Conservation (phyloP, 1,284 basidiomycete species). For the Microbotryum saponariae region DNA sequence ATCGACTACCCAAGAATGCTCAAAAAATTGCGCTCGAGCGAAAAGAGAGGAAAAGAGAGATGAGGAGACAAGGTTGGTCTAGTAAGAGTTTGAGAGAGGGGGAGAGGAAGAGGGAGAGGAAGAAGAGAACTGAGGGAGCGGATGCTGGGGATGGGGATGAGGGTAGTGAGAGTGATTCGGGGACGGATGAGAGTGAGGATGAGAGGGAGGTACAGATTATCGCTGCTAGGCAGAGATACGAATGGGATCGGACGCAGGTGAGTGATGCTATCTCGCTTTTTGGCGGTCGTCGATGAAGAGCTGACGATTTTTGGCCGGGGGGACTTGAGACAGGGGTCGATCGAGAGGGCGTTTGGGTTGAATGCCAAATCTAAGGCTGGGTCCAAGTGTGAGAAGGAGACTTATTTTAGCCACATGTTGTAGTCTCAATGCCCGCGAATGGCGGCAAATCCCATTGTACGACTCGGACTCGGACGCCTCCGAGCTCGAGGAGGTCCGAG, state of each 20-base stretch:
- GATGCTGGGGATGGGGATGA: background rate
- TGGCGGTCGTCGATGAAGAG: too few relatives aligned
- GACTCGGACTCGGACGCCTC: too few relatives aligned
- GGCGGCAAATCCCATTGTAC: too few relatives aligned
- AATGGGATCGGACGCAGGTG: slow-evolving; percentile 21
- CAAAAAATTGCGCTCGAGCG: slow-evolving; percentile 5
- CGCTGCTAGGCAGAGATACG: slow-evolving; percentile 9
- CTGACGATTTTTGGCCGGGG: too few relatives aligned
- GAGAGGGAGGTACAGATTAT: slow-evolving; percentile 19
- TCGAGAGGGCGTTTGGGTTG: slow-evolving; percentile 5
- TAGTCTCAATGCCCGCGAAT: too few relatives aligned
- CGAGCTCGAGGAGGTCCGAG: too few relatives aligned
- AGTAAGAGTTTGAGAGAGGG: background rate
- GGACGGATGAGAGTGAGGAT: slow-evolving; percentile 6
- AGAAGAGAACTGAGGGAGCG: background rate
- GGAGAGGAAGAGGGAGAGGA: background rate
- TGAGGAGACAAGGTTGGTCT: background rate
- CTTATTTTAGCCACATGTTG: too few relatives aligned
- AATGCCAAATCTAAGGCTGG: background rate
- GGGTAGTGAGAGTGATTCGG: slow-evolving; percentile 10
- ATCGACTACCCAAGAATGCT: slow-evolving; percentile 10
- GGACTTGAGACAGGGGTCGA: background rate
- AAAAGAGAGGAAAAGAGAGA: background rate
- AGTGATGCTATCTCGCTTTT: background rate
- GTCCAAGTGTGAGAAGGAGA: too few relatives aligned